phyloP scores from a whole-genome alignment of 306 rosid species.

The Quercus robur region DNA sequence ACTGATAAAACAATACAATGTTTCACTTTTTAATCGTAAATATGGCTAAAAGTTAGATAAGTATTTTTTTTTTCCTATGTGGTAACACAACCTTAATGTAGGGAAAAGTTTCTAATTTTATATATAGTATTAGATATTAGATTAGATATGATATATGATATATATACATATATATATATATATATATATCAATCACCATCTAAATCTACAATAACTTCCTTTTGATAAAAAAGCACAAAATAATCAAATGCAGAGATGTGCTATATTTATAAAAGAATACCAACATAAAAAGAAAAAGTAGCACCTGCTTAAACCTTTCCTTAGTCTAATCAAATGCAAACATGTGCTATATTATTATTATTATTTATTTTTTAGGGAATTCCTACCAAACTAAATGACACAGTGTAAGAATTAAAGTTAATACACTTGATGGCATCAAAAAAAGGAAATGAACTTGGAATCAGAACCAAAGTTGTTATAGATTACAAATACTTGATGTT shows the following conservation, averaged over 20 bases:
- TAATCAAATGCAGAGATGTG: conserved; percentile 4
- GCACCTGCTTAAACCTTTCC: conserved; percentile 82
- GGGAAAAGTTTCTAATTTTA: too few relatives aligned
- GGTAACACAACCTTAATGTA: too few relatives aligned
- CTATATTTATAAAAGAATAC: not conserved
- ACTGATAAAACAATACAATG: too few relatives aligned
- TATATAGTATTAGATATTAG: too few relatives aligned
- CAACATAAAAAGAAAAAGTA: conserved; percentile 11
- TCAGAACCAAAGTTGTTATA: not conserved
- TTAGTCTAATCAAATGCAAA: conserved; percentile 18
- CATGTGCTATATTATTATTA: too few relatives aligned
- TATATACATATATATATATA: too few relatives aligned
- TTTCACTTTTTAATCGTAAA: too few relatives aligned
- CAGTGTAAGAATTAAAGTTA: not conserved
- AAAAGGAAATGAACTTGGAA: too few relatives aligned
- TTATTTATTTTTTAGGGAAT: not conserved
- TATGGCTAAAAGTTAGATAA: too few relatives aligned
- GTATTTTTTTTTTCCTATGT: too few relatives aligned
- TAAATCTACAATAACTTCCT: not conserved
- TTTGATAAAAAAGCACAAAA: conserved; percentile 7
- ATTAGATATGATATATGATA: too few relatives aligned
- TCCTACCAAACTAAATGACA: not conserved
- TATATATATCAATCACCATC: not conserved
- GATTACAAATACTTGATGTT: not conserved
- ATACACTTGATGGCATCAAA: not conserved